These are phyloP conservation scores for Achaetomiella virescens DNA, from an alignment of 495 filamentous ascomycete species.

Conservation along the genomic window DNA sequence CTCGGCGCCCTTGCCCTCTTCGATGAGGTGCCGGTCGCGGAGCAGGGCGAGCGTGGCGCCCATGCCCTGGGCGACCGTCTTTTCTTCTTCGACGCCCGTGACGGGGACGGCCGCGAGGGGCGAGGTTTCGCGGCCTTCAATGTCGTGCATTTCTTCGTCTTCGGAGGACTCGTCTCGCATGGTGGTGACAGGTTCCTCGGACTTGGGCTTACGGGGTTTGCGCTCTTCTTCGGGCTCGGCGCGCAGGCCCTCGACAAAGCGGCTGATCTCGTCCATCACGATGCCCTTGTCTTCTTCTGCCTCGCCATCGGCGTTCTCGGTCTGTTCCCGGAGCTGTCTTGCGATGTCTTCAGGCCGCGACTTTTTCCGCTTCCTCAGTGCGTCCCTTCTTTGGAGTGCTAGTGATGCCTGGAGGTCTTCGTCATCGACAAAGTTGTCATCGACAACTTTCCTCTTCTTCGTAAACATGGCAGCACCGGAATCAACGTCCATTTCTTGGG, in stretches of 20 bases:
- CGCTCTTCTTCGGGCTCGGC: conserved; percentile 60
- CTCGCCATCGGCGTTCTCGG: conserved; percentile 29
- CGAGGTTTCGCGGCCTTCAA: conserved; percentile 43
- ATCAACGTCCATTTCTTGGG: conserved; percentile 73
- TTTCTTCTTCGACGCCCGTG: conserved; percentile 81
- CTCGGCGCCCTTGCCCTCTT: conserved; percentile 53
- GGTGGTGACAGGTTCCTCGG: conserved; percentile 35
- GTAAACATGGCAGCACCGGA: conserved; percentile 36
- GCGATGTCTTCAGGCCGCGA: conserved; percentile 79
- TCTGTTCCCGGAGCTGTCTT: conserved; percentile 71
- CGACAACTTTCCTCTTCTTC: conserved; percentile 59
- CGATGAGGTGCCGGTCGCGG: conserved; percentile 72
- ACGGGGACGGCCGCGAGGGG: conserved; percentile 37
- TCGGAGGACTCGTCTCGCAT: conserved; percentile 47
- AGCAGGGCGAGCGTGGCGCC: conserved; percentile 78
- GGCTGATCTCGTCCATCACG: conserved; percentile 88
- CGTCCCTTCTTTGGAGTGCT: conserved; percentile 68
- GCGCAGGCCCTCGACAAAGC: conserved; percentile 83
- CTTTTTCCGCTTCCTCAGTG: conserved; percentile 86
- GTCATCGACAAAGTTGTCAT: conserved; percentile 76
- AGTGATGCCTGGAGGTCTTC: conserved; percentile 86
- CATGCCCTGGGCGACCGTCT: conserved; percentile 66
- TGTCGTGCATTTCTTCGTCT: conserved; percentile 50
- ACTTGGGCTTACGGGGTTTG: conserved; percentile 39
- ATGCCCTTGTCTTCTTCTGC: conserved; percentile 61